Evolutionary conservation across 2,329 filamentous ascomycete genomes (phyloP).

Genomic region (Chalara sp.): DNA sequence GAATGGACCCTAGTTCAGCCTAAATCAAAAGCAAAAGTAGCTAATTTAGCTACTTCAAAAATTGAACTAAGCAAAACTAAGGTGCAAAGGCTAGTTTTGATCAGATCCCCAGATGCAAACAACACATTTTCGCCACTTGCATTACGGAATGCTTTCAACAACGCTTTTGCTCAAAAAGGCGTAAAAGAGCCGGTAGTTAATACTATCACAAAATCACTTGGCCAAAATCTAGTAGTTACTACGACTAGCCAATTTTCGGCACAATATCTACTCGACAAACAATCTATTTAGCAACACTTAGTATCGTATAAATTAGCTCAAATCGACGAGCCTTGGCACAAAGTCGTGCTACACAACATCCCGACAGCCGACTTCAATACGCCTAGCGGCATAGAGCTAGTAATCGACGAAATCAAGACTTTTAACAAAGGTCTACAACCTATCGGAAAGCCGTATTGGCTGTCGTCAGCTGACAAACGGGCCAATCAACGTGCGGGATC

Average conservation of each 20-base stretch:
- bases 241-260: not conserved
- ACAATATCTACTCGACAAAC: not conserved
- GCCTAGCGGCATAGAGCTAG: not conserved
- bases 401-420: not conserved
- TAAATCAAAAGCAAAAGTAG: not conserved
- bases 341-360: not conserved
- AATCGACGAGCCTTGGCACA: not conserved
- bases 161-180: not conserved
- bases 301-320: not conserved
- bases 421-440: slow-evolving; percentile 3
- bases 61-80: not conserved
- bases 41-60: not conserved
- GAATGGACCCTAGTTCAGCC: not conserved
- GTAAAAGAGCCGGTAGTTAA: not conserved
- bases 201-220: not conserved
- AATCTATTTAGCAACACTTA: not conserved
- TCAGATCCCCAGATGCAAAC: not conserved
- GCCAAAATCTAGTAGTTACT: not conserved
- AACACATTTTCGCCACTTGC: not conserved
- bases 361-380: not conserved
- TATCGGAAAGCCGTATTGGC: slow-evolving; percentile 1
- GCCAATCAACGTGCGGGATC: not conserved
- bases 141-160: not conserved
- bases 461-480: not conserved
- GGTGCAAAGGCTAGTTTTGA: no score